Base-by-base conservation (phyloP, 2,329 filamentous ascomycete genomes). In the Cylindrodendrum hubeiense region DNA sequence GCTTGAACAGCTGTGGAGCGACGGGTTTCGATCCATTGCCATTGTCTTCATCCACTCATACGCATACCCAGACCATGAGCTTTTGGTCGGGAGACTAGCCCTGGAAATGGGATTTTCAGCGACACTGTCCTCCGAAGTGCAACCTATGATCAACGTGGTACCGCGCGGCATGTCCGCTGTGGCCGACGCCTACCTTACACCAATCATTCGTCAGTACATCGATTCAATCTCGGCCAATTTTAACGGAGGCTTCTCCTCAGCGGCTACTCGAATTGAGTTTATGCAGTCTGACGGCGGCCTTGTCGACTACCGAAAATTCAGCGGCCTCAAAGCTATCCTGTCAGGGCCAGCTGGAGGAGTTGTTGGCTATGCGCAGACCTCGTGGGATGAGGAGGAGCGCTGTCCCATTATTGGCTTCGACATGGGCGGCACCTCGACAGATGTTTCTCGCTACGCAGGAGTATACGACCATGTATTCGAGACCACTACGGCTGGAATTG, bases 381-480 rank as follows among this genome's bases (percentile, higher is more conserved):
- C 10, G 12, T 39, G 7, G 51, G 51, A 57, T n/a, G 19, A 24
- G 26, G 28, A 57, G 24, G 26, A 46, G 19, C 34, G 37, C 5
- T 19, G 30, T 30, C 2, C 30, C 37, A 43, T 54, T 21, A 54
- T 54, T 21, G 51, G 51, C 24, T 54, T 54, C 37, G 51, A 54
- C 24, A 54, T 69, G 71, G 74, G 91, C 7, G 91, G 91, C 12
- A 93, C 91, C 2, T 90, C 87, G 55, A 93, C 91, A 2, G 91
- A 93, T 72, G 90, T 93, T 15, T 91, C 89, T 37, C 80, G 91
- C 47, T 93, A 91, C 70, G 88, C 87, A 5, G 91, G 91, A 12
- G 83, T 88, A 43, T 89, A 92, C 67, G 91, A 93, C 60, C 90
- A 93, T 70, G 89, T 93, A 13, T 92, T 92, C 60, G 90, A 92